Percentiles rank a stretch among this genome's conserved stretches.
phyloP scores from a whole-genome alignment of 805 yeast species.

The Saccharomycopsis javanensis region DNA sequence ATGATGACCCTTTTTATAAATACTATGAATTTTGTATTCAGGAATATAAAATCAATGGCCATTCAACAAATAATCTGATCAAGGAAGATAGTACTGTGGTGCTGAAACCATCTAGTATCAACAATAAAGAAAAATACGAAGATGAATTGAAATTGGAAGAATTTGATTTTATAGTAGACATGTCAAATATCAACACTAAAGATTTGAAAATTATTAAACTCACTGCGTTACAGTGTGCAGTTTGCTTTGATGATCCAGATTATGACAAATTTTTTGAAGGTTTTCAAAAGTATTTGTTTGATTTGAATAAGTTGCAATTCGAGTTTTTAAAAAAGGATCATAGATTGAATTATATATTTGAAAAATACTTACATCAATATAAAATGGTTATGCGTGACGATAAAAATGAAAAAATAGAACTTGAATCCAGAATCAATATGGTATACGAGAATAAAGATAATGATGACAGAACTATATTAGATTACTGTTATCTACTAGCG shows the following conservation, averaged over 20 bases:
- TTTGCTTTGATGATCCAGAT: slow-evolving; percentile 36
- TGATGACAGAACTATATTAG: slow-evolving; percentile 8
- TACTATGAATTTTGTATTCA: slow-evolving; percentile 46
- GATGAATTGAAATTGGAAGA: slow-evolving; percentile 22
- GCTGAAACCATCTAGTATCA: not conserved
- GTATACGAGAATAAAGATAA: slow-evolving; percentile 25
- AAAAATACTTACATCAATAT: slow-evolving; percentile 48
- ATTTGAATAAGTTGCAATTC: slow-evolving; percentile 40
- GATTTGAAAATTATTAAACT: slow-evolving; percentile 64
- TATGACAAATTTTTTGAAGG: slow-evolving; percentile 32
- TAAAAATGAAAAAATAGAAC: not conserved
- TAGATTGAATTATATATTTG: slow-evolving; percentile 46
- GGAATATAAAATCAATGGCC: not conserved
- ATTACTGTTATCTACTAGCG: not conserved
- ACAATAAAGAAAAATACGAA: slow-evolving; percentile 10
- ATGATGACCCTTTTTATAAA: slow-evolving; percentile 42
- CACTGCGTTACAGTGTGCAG: slow-evolving; percentile 61
- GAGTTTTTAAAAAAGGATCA: slow-evolving; percentile 56
- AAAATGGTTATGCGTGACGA: slow-evolving; percentile 15
- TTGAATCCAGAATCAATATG: slow-evolving; percentile 26
- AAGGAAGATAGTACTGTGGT: not conserved
- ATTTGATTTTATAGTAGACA: slow-evolving; percentile 24
- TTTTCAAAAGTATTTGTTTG: slow-evolving; percentile 24
- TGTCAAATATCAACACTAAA: slow-evolving; percentile 36
- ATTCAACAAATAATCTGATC: not conserved